Evolutionary conservation across 2,329 filamentous ascomycete species (phyloP).

Genomic region (Alternaria postmessia): DNA sequence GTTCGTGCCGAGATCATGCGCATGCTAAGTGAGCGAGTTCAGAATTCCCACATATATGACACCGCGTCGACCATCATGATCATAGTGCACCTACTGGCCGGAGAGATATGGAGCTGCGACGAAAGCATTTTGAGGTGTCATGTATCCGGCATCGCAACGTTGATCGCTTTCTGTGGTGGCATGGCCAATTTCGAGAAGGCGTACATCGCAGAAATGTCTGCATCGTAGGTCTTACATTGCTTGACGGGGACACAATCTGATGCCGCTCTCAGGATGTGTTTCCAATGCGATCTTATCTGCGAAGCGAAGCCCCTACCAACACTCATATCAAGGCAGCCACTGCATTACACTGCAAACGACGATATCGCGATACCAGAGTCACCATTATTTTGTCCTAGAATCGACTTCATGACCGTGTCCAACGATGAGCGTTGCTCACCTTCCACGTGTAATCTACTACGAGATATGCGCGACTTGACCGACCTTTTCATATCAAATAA

Average conservation of each 20-base stretch:
- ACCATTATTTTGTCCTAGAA: slow-evolving; percentile 42
- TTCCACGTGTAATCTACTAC: slow-evolving; percentile 34
- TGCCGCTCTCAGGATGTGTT: slow-evolving; percentile 17
- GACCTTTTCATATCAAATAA: slow-evolving; percentile 35
- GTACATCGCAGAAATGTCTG: slow-evolving; percentile 28
- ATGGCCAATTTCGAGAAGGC: slow-evolving; percentile 24
- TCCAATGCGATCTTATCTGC: slow-evolving; percentile 40
- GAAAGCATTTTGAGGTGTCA: slow-evolving; percentile 38
- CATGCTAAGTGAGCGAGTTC: slow-evolving; percentile 38
- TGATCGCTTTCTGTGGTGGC: slow-evolving; percentile 37
- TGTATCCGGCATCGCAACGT: slow-evolving; percentile 31
- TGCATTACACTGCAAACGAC: slow-evolving; percentile 1
- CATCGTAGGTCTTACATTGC: slow-evolving; percentile 29
- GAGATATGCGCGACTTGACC: slow-evolving; percentile 45
- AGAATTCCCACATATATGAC: slow-evolving; percentile 10
- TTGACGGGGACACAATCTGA: slow-evolving; percentile 8
- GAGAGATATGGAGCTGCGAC: slow-evolving; percentile 42
- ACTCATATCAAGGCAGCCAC: slow-evolving; percentile 26
- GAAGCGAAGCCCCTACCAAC: slow-evolving; percentile 30
- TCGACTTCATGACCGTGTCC: slow-evolving; percentile 29
- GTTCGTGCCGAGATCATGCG: slow-evolving; percentile 38
- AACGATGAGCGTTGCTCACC: slow-evolving; percentile 32
- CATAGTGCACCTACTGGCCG: slow-evolving; percentile 41
- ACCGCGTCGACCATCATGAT: slow-evolving; percentile 40
- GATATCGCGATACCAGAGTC: slow-evolving; percentile 40